These are phyloP conservation scores for Curvularia hawaiiensis DNA, from an alignment of 2,329 filamentous ascomycete species.

Conservation along the genomic window DNA sequence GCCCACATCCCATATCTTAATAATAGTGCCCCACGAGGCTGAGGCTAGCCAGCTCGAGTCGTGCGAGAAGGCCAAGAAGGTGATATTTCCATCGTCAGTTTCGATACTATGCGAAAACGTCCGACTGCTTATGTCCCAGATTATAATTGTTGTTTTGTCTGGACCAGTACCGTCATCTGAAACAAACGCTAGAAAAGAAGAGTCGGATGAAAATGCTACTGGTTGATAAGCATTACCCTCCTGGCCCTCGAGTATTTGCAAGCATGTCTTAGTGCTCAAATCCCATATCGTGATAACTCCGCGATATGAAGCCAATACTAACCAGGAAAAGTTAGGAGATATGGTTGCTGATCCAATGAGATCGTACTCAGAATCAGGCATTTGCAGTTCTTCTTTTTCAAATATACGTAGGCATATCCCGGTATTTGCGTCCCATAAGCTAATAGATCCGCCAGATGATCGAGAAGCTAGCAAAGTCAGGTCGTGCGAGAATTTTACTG, in stretches of 20 bases:
- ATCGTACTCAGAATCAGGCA: not conserved
- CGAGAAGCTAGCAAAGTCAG: not conserved
- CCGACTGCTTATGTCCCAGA: not conserved
- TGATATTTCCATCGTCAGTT: slow-evolving; percentile 1
- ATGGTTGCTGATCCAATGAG: not conserved
- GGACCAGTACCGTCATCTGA: too few relatives aligned
- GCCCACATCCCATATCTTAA: too few relatives aligned
- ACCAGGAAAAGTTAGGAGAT: not conserved
- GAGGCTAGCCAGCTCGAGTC: slow-evolving; percentile 6
- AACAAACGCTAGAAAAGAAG: slow-evolving; percentile 3
- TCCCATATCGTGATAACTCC: not conserved
- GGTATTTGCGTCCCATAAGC: slow-evolving; percentile 28
- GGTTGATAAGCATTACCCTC: not conserved
- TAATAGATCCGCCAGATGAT: slow-evolving; percentile 5
- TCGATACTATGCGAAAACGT: slow-evolving; percentile 10
- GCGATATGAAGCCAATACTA: not conserved
- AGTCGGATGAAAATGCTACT: not conserved
- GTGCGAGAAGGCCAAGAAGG: slow-evolving; percentile 17
- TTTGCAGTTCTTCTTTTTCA: not conserved
- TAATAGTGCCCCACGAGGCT: too few relatives aligned
- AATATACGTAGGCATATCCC: slow-evolving; percentile 13
- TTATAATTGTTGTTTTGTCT: too few relatives aligned
- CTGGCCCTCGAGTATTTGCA: not conserved
- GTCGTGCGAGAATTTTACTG: slow-evolving; percentile 9
- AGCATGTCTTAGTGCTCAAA: not conserved